Base-by-base conservation (phyloP, 768 basidiomycete species). In the Gyrodon lividus region DNA sequence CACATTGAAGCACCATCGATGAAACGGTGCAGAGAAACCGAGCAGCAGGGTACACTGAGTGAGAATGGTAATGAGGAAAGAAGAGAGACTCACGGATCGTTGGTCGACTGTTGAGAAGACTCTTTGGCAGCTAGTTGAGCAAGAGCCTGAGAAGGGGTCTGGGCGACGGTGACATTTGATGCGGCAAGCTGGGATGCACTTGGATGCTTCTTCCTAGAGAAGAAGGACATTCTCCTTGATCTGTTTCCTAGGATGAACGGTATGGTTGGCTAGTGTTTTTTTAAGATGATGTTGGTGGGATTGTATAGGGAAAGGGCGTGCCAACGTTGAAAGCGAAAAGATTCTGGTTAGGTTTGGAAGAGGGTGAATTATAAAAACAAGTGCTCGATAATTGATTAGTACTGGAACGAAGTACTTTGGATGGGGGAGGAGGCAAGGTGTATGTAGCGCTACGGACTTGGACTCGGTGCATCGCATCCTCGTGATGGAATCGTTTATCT, bases 221-320 rank as follows among this genome's bases (percentile, higher is more conserved):
- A 92, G 88, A 91, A 92, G 79, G 89, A 90, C 90, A 92, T 92
- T 83, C 86, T 86, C 70, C 84, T 74, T 58, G 81, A 64, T 71
- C 80, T 78, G 67, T 68, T 66, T 58, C 76, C 74, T 68, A 85
- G 71, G 70, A 86, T 70, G 66, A 80, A 87, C 82, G 83, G 78
- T 79, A 86, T 86, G 82, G 80, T 71, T 77, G 79, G 63, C 60
- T 48, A 65, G 28, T n/a, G n/a, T n/a, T n/a, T n/a, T n/a, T n/a
- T 45, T 39, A 59, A 62, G 60, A 53, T 51, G 14, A 45, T 45
- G 52, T 51, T 45, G 57, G 48, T 20, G 40, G 17, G 48, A 46
- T 41, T 38, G 53, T 40, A 54, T 14, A 51, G 50, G 38, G 34
- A 14, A 58, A 51, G 31, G 54, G 57, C 59, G 59, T 59, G 54